phyloP scores from a whole-genome alignment of 2,329 filamentous ascomycete genomes.

The Cryphonectria nitschkei region DNA sequence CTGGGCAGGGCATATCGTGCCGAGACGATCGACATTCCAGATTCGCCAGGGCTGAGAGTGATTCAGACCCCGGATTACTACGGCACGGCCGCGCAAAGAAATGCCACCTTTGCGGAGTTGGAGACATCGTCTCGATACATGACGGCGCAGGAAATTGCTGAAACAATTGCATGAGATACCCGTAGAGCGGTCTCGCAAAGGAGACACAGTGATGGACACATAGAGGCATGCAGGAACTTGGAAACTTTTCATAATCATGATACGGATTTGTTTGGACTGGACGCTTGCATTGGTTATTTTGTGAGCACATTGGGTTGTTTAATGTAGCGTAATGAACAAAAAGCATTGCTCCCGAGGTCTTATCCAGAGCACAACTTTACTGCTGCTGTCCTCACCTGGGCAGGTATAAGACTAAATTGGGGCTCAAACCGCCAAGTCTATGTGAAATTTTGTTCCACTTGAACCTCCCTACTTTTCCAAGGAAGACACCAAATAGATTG shows the following conservation, averaged over 20 bases:
- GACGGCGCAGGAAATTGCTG: constrained; percentile 30
- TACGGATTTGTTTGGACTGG: background rate
- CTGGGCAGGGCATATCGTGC: constrained; percentile 31
- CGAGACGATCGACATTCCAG: constrained; percentile 26
- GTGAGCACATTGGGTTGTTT: background rate
- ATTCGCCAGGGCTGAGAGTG: constrained; percentile 20
- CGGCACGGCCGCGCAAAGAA: constrained; percentile 30
- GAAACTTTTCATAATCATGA: background rate
- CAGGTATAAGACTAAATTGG: no score
- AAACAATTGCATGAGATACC: constrained; percentile 19
- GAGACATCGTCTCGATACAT: constrained; percentile 25
- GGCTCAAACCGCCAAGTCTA: no score
- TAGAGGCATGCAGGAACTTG: background rate
- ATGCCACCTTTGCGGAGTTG: constrained; percentile 28
- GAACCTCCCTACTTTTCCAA: no score
- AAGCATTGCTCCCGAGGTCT: background rate
- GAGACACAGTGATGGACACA: background rate
- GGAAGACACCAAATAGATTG: no score
- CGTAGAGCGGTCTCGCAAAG: background rate
- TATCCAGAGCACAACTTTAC: background rate
- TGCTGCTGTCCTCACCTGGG: no score
- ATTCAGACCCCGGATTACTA: constrained; percentile 30
- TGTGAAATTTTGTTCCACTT: no score
- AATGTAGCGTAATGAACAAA: background rate
- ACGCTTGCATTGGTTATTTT: background rate